Base-by-base conservation (phyloP, 23 red algal species). In the Gracilaria gracilis region DNA sequence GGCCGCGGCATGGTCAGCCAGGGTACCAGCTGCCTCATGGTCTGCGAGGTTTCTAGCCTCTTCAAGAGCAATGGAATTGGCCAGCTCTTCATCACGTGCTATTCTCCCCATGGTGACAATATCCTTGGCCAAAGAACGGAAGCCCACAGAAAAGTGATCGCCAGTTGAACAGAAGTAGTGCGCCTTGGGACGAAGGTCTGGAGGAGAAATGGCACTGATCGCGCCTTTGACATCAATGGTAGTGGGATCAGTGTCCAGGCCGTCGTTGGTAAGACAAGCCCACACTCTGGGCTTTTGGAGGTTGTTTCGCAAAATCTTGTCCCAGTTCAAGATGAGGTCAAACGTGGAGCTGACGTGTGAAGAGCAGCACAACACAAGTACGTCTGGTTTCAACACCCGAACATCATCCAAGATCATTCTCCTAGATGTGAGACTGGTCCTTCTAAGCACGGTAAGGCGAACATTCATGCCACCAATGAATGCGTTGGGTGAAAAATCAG, bases 351-450 rank as follows among this genome's bases (percentile, higher is more conserved):
- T 75, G 58, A 88, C 83, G 73, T 88, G 83, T 20, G 92, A 71
- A 19, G 92, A 87, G 24, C 82, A 86, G 59, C 92, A 94, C 76
- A 94, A 34, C n/a, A 94, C 92, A 31, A 94, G 51, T 21, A 88
- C 82, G 57, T 94, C 92, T 1, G 92, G 92, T 51, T 88, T 87
- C 31, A 94, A 75, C 13, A 94, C 83, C n/a, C 92, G 92, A 51
- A 94, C 92, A 75, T 94, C 92, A 59, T 94, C 92, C 48, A 94
- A 64, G 16, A 94, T 62, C 92, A 94, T 94, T 58, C 92, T 67
- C 16, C 92, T 38, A 38, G 83, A 88, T n/a, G 92, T 88, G 44
- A 94, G 73, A 59, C 33, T 82, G 73, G 82, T 87, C 35, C 92
- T 48, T 70, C 92, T 49, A 9, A 94, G 46, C 19, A 94, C 92